These are phyloP conservation scores for Brettanomyces bruxellensis DNA, from an alignment of 805 yeast genomes.

Conservation along the genomic window DNA sequence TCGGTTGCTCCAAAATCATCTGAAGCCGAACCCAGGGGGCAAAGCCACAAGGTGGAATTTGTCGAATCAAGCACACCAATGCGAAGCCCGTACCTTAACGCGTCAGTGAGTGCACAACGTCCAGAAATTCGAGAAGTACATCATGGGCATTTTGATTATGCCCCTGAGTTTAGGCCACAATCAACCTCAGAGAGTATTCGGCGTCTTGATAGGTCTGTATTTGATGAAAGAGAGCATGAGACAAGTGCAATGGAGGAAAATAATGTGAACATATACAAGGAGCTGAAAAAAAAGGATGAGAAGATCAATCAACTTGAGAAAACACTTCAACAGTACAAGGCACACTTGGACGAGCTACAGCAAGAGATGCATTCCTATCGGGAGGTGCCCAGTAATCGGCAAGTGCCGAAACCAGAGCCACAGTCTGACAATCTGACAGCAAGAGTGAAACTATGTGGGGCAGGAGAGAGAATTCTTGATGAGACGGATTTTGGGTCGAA, in stretches of 20 bases:
- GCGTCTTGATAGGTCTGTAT: too few species aligned
- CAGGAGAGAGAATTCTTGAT: background rate
- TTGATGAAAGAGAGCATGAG: background rate
- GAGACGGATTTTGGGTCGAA: conserved; percentile 2
- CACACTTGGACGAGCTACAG: background rate
- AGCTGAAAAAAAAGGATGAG: background rate
- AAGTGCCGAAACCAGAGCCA: background rate
- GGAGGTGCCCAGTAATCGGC: background rate
- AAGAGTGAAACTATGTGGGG: background rate
- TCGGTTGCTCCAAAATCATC: too few species aligned
- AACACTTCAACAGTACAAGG: background rate
- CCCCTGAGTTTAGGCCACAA: too few species aligned
- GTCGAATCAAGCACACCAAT: too few species aligned
- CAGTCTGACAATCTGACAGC: background rate
- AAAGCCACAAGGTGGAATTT: too few species aligned
- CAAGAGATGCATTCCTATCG: too few species aligned
- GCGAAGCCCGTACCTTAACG: too few species aligned
- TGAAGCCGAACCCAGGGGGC: too few species aligned
- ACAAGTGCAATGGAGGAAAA: background rate
- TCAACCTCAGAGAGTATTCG: too few species aligned
- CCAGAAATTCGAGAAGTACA: too few species aligned
- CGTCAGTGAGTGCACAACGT: too few species aligned
- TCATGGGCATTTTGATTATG: too few species aligned
- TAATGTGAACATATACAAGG: background rate
- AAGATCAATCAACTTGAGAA: background rate